Evolutionary conservation across 2,329 filamentous ascomycete genomes (phyloP).

Genomic region (Elsinoe perseae): DNA sequence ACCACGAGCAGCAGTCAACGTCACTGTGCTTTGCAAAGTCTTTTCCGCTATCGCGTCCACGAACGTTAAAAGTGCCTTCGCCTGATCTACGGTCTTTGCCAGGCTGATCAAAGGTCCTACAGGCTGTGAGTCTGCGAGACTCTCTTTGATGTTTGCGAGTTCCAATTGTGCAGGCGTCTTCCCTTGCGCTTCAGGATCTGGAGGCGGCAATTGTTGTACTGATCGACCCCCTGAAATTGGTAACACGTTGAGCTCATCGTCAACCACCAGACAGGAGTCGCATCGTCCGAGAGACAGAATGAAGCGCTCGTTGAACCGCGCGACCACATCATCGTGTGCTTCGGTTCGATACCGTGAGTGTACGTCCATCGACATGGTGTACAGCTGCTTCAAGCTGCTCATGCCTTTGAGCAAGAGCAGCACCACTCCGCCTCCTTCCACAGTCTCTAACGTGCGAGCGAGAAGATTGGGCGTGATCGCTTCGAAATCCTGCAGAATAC

Average conservation of each 20-base stretch:
- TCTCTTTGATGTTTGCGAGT: slow-evolving; percentile 79
- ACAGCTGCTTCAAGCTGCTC: slow-evolving; percentile 93
- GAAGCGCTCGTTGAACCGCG: slow-evolving; percentile 96
- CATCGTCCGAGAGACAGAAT: slow-evolving; percentile 93
- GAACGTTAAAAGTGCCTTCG: slow-evolving; percentile 92
- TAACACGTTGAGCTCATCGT: slow-evolving; percentile 94
- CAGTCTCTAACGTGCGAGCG: slow-evolving; percentile 90
- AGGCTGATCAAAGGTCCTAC: slow-evolving; percentile 77
- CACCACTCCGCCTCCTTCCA: slow-evolving; percentile 90
- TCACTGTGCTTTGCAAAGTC: slow-evolving; percentile 85
- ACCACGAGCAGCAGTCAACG: slow-evolving; percentile 86
- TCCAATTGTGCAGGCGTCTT: slow-evolving; percentile 64
- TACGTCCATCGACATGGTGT: slow-evolving; percentile 95
- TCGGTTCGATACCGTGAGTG: slow-evolving; percentile 95
- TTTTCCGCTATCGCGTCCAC: slow-evolving; percentile 96
- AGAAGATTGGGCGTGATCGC: slow-evolving; percentile 95
- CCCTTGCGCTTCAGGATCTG: slow-evolving; percentile 64
- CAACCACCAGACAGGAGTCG: slow-evolving; percentile 87
- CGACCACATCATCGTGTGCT: slow-evolving; percentile 88
- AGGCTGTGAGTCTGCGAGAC: slow-evolving; percentile 73
- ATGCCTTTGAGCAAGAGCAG: slow-evolving; percentile 89
- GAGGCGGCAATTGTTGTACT: slow-evolving; percentile 72
- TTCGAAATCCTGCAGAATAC: slow-evolving; percentile 96
- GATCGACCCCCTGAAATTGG: slow-evolving; percentile 93
- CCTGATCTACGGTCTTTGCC: slow-evolving; percentile 87